phyloP scores from a whole-genome alignment of 306 rosid genomes.

The Pterocarpus santalinus region DNA sequence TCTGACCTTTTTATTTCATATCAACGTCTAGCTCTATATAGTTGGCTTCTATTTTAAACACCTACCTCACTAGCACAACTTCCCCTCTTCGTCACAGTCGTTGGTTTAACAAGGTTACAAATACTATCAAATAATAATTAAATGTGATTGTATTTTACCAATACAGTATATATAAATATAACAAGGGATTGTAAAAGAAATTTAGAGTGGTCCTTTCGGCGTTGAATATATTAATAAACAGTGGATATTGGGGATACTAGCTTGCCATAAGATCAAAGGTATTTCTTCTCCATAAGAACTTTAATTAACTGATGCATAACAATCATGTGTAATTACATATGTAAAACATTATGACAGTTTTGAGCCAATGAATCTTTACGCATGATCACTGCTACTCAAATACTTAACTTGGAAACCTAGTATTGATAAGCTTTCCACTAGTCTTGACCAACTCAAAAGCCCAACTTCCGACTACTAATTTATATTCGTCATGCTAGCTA shows the following conservation, averaged over 20 bases:
- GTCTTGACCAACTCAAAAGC: neutral
- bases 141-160: neutral
- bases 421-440: conserved; percentile 11
- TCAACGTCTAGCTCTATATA: neutral
- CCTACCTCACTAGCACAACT: neutral
- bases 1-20: conserved; percentile 2
- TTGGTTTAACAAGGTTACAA: conserved; percentile 11
- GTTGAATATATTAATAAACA: conserved; percentile 31
- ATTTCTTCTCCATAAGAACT: conserved; percentile 1
- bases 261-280: neutral
- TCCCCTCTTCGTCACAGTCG: neutral
- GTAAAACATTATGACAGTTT: neutral
- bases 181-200: conserved; percentile 20
- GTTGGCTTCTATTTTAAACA: conserved; percentile 11
- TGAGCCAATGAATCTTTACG: neutral
- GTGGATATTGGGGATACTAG: conserved; percentile 7
- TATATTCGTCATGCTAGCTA: neutral
- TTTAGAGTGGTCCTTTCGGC: neutral
- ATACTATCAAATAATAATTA: neutral
- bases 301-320: neutral
- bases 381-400: conserved; percentile 1
- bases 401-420: conserved; percentile 7
- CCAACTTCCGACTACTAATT: neutral
- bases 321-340: neutral
- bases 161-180: neutral